These are phyloP conservation scores for Arabidopsis thaliana DNA, from an alignment of 345 rosid species.

Conservation along the genomic window DNA sequence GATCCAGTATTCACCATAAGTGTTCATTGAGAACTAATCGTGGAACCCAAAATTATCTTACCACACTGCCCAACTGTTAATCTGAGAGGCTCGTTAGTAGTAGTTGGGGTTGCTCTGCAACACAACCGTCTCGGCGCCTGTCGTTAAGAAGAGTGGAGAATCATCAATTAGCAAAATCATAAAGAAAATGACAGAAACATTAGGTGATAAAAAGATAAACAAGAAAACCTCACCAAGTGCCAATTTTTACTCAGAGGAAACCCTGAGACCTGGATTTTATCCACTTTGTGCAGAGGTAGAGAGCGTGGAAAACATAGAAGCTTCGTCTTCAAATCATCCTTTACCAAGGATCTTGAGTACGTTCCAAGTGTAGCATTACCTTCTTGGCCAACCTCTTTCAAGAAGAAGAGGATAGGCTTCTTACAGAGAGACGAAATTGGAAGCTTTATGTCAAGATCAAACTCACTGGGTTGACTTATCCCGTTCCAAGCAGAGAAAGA, in stretches of 20 bases:
- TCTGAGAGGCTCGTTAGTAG: conserved; percentile 53
- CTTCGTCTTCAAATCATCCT: conserved; percentile 69
- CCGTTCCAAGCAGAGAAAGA: conserved; percentile 89
- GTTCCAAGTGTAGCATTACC: conserved; percentile 63
- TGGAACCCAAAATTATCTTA: conserved; percentile 57
- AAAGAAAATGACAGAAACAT: conserved; percentile 4
- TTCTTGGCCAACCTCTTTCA: conserved; percentile 57
- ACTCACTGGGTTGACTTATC: conserved; percentile 58
- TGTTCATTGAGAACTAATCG: conserved; percentile 52
- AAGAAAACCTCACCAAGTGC: conserved; percentile 72
- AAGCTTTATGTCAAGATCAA: conserved; percentile 80
- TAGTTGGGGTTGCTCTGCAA: conserved; percentile 63
- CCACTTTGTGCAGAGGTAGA: conserved; percentile 63
- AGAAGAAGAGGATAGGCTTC: conserved; percentile 45
- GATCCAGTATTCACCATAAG: conserved; percentile 31
- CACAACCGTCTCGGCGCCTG: conserved; percentile 85
- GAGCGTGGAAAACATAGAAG: conserved; percentile 73
- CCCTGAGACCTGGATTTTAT: conserved; percentile 64
- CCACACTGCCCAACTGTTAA: conserved; percentile 75
- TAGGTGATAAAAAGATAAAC: conserved; percentile 8
- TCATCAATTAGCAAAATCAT: conserved; percentile 9
- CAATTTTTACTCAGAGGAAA: conserved; percentile 65
- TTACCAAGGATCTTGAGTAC: conserved; percentile 56
- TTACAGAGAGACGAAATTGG: conserved; percentile 59
- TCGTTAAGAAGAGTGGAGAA: conserved; percentile 5